phyloP scores from a whole-genome alignment of 345 rosid species.

The Excoecaria cochinchinensis region DNA sequence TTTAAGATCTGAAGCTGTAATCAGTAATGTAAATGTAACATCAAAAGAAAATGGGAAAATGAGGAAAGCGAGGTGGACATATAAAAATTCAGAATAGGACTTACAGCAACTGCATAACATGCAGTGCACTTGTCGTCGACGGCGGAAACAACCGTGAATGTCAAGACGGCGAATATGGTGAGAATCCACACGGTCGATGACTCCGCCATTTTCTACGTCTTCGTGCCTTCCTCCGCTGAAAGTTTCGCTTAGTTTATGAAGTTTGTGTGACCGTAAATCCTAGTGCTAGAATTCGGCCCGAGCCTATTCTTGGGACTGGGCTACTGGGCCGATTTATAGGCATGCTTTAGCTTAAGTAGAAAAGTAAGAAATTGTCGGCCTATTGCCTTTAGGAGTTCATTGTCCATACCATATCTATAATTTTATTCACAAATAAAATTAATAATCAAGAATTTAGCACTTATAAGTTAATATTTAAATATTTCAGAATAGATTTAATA shows the following conservation, averaged over 20 bases:
- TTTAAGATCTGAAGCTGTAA: neutral
- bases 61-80: neutral
- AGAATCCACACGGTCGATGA: conserved; percentile 25
- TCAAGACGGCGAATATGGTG: conserved; percentile 30
- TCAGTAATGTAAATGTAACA: neutral
- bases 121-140: conserved; percentile 83
- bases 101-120: conserved; percentile 88
- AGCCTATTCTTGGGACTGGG: too few species aligned
- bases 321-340: too few species aligned
- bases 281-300: too few species aligned
- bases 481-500: too few species aligned
- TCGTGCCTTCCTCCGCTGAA: neutral
- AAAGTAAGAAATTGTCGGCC: too few species aligned
- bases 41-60: neutral
- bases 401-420: too few species aligned
- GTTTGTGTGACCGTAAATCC: neutral
- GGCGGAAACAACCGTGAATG: conserved; percentile 19
- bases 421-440: too few species aligned
- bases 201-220: conserved; percentile 29
- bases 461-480: too few species aligned
- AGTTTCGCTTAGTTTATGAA: neutral
- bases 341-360: too few species aligned
- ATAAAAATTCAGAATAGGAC: neutral
- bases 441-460: too few species aligned
- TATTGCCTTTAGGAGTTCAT: too few species aligned